phyloP scores from a whole-genome alignment of 768 basidiomycete genomes.

The Tephrocybe sp. region DNA sequence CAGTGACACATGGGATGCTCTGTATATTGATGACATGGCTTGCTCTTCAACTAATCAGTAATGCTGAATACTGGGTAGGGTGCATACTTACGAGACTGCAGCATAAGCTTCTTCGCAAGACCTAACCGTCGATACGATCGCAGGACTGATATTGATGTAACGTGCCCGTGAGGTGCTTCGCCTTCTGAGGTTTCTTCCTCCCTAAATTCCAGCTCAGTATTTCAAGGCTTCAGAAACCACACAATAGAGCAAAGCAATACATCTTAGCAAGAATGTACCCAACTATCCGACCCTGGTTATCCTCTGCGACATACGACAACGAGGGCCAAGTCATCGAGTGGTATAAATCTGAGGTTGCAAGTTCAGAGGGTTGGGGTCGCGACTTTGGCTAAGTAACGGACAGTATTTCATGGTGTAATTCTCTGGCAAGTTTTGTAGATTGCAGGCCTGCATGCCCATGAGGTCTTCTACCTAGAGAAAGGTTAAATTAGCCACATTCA shows the following conservation, averaged over 20 bases:
- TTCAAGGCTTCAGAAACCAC: slow-evolving; percentile 12
- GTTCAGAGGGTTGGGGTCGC: neutral
- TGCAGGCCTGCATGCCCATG: slow-evolving; percentile 93
- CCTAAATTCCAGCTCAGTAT: slow-evolving; percentile 34
- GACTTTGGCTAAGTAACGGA: slow-evolving; percentile 24
- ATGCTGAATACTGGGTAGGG: neutral
- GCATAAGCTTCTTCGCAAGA: slow-evolving; percentile 92
- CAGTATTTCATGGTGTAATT: slow-evolving; percentile 88
- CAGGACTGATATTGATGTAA: slow-evolving; percentile 94
- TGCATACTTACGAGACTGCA: slow-evolving; percentile 76
- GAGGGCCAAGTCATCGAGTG: slow-evolving; percentile 95
- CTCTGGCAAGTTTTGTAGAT: slow-evolving; percentile 92
- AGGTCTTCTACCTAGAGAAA: slow-evolving; percentile 77
- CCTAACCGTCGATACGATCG: slow-evolving; percentile 89
- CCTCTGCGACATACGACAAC: slow-evolving; percentile 91
- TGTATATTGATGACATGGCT: slow-evolving; percentile 87
- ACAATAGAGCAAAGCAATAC: slow-evolving; percentile 34
- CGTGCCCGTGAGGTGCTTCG: slow-evolving; percentile 82
- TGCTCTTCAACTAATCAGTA: slow-evolving; percentile 51
- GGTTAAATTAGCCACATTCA: neutral
- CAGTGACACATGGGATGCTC: slow-evolving; percentile 83
- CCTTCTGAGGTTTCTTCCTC: slow-evolving; percentile 63
- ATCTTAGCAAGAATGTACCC: slow-evolving; percentile 97
- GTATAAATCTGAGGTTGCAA: slow-evolving; percentile 68
- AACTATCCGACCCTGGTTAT: slow-evolving; percentile 86